Base-by-base conservation (phyloP, 1,284 basidiomycete species). In the Tetrapyrgos nigripes region DNA sequence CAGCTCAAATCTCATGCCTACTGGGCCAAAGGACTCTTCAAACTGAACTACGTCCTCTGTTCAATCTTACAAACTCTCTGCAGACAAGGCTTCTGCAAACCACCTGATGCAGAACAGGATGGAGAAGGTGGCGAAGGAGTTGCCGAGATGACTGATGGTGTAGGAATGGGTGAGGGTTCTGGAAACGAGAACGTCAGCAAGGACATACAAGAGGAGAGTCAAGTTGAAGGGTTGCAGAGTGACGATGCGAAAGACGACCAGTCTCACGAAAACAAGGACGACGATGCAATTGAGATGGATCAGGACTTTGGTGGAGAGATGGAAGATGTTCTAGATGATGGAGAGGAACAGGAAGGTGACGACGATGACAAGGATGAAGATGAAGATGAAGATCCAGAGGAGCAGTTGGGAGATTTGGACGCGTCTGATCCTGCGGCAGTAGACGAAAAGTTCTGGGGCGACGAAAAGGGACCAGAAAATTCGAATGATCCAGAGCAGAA, bases 391-490 rank as follows among this genome's bases (percentile, higher is more conserved):
- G 86, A 89, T 43, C 83, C 85, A 19, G 94, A 98, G 46, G 96
- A 98, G 64, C 88, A 90, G 58, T 75, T 97, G 26, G 95, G 89
- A 27, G 85, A 96, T 60, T 80, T 98, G 44, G 95, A 97, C 74
- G 86, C 88, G 1, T 80, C 87, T n/a, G 96, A 98, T 74, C 92
- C 94, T 8, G 83, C 87, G 26, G 89, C 91, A 0, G 87, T 98
- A 10, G 97, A 99, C 70, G 97, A 99, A 77, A 98, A 98, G 77
- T 82, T 99, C 65, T 98, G 97, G 97, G 94, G 91, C 33, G 92
- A 96, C 63, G 91, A 96, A 50, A 73, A 82, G 51, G 83, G 86
- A 14, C 75, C 79, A 17, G 77, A 83, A 27, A 77, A 84, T 53
- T 72, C 80, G 37, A 73, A 80, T 29, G 77, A 77, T 51, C 62